These are phyloP conservation scores for Rhodosporidiobolus odoratus DNA, from an alignment of 768 basidiomycete species.

Conservation along the genomic window DNA sequence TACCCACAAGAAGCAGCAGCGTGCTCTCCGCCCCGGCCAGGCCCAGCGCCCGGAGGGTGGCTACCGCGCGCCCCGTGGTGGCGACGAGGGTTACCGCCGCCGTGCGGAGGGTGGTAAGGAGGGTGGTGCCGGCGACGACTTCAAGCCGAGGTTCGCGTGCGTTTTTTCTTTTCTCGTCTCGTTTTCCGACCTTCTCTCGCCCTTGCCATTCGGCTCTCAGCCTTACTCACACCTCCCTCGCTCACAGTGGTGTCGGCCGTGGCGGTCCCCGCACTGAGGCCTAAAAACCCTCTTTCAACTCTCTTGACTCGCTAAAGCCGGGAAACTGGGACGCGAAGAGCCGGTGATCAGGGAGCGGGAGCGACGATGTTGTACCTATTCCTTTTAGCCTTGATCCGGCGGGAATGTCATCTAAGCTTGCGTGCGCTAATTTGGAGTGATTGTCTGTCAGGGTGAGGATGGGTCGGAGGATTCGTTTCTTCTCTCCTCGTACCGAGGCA, in stretches of 20 bases:
- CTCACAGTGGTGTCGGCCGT: slow-evolving; percentile 64
- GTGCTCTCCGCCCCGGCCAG: slow-evolving; percentile 73
- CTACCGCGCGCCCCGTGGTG: slow-evolving; percentile 75
- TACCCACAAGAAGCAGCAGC: slow-evolving; percentile 94
- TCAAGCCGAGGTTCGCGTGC: slow-evolving; percentile 69
- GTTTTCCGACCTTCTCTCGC: too few species aligned
- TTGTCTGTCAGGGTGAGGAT: too few species aligned
- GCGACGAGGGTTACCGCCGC: slow-evolving; percentile 69
- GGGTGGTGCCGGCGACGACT: slow-evolving; percentile 78
- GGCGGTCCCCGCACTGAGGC: slow-evolving; percentile 61
- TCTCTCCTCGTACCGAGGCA: too few species aligned
- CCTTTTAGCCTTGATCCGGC: too few species aligned
- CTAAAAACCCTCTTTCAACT: slow-evolving; percentile 11
- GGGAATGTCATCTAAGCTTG: neutral
- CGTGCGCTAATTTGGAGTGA: too few species aligned
- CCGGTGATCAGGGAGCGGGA: too few species aligned
- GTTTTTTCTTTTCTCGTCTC: neutral
- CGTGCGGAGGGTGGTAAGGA: slow-evolving; percentile 60
- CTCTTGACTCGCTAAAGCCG: too few species aligned
- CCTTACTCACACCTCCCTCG: neutral
- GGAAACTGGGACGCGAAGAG: too few species aligned
- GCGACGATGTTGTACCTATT: neutral
- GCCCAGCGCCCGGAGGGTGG: slow-evolving; percentile 68
- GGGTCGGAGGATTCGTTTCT: too few species aligned
- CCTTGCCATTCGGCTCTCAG: too few species aligned